Evolutionary conservation across 805 yeast species (phyloP), one percentile per base, ranked within the genome.

Genomic region (Metschnikowia kofuensis): DNA sequence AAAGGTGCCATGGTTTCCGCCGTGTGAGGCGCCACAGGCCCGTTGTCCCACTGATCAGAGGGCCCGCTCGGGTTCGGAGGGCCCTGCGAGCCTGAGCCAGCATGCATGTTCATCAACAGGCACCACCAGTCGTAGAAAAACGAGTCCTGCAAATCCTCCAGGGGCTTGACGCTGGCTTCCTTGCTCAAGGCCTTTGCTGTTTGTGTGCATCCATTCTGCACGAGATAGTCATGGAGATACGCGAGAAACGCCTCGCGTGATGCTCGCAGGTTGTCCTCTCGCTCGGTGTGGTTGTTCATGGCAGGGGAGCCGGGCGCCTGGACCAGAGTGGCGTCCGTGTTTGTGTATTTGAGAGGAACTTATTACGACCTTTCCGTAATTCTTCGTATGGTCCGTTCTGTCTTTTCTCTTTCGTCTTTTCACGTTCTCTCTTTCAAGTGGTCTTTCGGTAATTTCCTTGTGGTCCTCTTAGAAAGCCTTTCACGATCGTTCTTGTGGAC

Each of bases 61-160:
- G 4, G 4, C 21, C 21, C 21, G 21, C 21, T 4, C 21, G 21
- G 31, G 21, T 13, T 14, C 27, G 7, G 32, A 30, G 10, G 2
- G 32, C 32, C 12, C 28, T 26, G 37, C 7, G 29, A 21, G 21
- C 21, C 21, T 21, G 21, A 21, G 4, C 2, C 34, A 31, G 34
- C 3, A 13, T 50, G 51, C 30, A 45, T 32, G 37, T 37, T 45
- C 49, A 51, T 41, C 42, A 53, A 39, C 38, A 48, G 51, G 38
- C 50, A 48, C 57, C 57, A 53, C 52, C 52, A 53, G 14, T 51
- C 55, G 29, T 44, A 46, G 27, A 53, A 37, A 14, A 43, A 42
- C 14, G 45, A 35, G 42, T 48, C 53, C 13, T 39, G 37, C 4
- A 41, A 45, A 36, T 44, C 49, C 16, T 40, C 40, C 28, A 35